Conservation (phyloP, 305 asterid genomes). For the Solanum aculeatissimum region DNA sequence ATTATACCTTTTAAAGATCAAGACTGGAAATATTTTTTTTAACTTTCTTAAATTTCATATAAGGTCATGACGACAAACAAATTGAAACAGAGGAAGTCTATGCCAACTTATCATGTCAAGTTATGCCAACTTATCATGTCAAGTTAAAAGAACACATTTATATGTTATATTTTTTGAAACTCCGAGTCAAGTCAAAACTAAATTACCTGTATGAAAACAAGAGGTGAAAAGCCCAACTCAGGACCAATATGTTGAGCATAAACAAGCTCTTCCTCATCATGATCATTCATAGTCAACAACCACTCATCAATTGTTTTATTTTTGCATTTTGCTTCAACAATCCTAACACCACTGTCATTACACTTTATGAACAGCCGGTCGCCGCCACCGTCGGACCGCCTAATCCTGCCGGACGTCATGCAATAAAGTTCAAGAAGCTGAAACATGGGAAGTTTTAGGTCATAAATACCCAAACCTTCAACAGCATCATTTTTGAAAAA, state of each 20-base stretch:
- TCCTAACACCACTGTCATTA: constrained; percentile 71
- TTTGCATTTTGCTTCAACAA: constrained; percentile 53
- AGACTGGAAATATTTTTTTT: too few species aligned
- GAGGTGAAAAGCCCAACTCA: constrained; percentile 54
- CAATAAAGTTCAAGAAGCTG: constrained; percentile 23
- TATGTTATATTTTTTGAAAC: not conserved
- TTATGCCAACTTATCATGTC: too few species aligned
- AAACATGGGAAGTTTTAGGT: constrained; percentile 49
- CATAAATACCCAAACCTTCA: constrained; percentile 23
- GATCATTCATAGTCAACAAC: constrained; percentile 16
- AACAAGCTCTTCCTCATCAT: constrained; percentile 24
- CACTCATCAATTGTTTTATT: constrained; percentile 36
- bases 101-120: too few species aligned
- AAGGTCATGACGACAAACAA: too few species aligned
- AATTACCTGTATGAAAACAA: constrained; percentile 68
- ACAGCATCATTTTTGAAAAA: constrained; percentile 42
- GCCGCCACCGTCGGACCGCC: constrained; percentile 23
- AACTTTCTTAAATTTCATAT: too few species aligned
- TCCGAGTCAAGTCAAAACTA: fast-evolving
- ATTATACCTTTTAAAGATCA: too few species aligned
- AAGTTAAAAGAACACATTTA: too few species aligned
- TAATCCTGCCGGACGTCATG: constrained; percentile 38
- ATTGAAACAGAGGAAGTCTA: too few species aligned
- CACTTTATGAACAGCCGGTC: constrained; percentile 61
- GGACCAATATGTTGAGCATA: constrained; percentile 36